phyloP scores from a whole-genome alignment of 306 rosid genomes.

The Canavalia gladiata region DNA sequence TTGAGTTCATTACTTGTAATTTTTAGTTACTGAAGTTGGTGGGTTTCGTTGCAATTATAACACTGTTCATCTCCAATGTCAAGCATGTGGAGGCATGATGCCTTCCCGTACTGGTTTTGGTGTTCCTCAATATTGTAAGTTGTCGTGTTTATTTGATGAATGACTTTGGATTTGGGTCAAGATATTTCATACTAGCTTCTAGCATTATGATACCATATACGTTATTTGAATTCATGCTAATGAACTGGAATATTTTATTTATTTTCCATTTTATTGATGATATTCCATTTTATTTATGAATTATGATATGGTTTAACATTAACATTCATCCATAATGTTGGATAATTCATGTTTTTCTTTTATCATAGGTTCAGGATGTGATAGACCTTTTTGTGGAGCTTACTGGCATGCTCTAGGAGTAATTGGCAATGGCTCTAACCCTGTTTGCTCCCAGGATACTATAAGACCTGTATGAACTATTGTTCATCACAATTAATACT shows the following conservation, averaged over 20 bases:
- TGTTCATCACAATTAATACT: conserved; percentile 18
- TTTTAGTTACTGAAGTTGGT: conserved; percentile 67
- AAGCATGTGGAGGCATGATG: conserved; percentile 97
- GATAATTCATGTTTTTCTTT: conserved; percentile 19
- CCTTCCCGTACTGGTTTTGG: conserved; percentile 66
- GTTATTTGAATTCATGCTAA: conserved; percentile 8
- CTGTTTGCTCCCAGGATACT: conserved; percentile 72
- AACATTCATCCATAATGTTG: conserved; percentile 20
- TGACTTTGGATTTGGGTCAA: conserved; percentile 13
- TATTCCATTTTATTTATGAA: conserved; percentile 38
- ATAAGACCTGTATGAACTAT: conserved; percentile 71
- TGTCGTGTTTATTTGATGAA: conserved; percentile 30
- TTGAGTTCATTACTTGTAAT: conserved; percentile 36
- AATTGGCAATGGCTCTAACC: conserved; percentile 55
- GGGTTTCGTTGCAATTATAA: conserved; percentile 69
- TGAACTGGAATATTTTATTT: conserved; percentile 12
- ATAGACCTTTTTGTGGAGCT: conserved; percentile 89
- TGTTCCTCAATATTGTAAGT: conserved; percentile 87
- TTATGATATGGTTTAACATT: background rate
- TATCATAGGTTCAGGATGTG: conserved; percentile 84
- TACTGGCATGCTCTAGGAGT: conserved; percentile 77
- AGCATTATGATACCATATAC: conserved; percentile 21
- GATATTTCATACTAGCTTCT: conserved; percentile 34
- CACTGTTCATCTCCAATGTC: conserved; percentile 87
- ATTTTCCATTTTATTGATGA: conserved; percentile 43